Evolutionary conservation across 129 eudicot species (phyloP).

Genomic region (Centrapalus pauciflorus): DNA sequence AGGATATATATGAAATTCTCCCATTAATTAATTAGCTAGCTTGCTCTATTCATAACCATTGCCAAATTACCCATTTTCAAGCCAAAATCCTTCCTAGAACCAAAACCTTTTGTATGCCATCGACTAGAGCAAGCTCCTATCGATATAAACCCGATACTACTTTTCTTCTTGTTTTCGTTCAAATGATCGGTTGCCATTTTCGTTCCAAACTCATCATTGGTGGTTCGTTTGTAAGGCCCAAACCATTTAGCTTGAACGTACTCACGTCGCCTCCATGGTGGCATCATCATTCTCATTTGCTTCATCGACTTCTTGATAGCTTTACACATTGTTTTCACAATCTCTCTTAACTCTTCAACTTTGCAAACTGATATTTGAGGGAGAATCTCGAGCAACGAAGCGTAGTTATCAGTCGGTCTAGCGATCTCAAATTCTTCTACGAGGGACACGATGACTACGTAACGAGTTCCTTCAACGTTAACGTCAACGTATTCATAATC

Average conservation of each 20-base stretch:
- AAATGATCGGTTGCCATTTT: background rate
- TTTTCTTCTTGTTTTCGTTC: slow-evolving; percentile 20
- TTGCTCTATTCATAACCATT: slow-evolving; percentile 31
- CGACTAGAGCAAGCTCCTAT: background rate
- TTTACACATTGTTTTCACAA: slow-evolving; percentile 27
- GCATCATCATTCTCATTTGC: slow-evolving; percentile 27
- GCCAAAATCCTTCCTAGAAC: slow-evolving; percentile 23
- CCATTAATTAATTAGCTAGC: slow-evolving; percentile 1
- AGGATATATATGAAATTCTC: too few relatives aligned
- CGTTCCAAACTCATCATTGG: slow-evolving; percentile 17
- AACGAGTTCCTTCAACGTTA: slow-evolving; percentile 34
- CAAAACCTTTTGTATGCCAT: slow-evolving; percentile 1
- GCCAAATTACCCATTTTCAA: slow-evolving; percentile 61
- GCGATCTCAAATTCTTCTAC: slow-evolving; percentile 69
- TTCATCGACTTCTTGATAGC: slow-evolving; percentile 38
- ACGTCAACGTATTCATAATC: slow-evolving; percentile 71
- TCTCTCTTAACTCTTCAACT: slow-evolving; percentile 28
- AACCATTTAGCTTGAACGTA: slow-evolving; percentile 46
- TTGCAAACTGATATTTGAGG: slow-evolving; percentile 19
- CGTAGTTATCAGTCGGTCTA: slow-evolving; percentile 21
- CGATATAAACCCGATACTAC: slow-evolving; percentile 37
- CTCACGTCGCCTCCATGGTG: slow-evolving; percentile 39
- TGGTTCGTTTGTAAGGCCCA: slow-evolving; percentile 33
- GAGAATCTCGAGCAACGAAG: slow-evolving; percentile 27
- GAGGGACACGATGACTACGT: slow-evolving; percentile 43